Evolutionary conservation across 1,284 basidiomycete species (phyloP).

Genomic region (Macrocybe sp.): DNA sequence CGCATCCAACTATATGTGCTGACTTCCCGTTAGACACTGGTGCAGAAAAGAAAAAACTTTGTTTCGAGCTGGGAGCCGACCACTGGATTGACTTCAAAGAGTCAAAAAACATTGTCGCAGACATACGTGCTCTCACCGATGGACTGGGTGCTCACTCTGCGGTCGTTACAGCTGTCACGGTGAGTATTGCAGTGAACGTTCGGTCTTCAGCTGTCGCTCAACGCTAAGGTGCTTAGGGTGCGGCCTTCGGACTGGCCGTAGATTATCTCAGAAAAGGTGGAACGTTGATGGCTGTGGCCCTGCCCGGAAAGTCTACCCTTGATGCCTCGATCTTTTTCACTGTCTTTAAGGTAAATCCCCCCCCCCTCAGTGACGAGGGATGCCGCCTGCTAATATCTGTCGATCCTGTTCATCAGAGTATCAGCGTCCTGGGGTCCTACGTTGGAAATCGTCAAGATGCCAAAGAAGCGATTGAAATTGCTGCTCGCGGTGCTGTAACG

Average conservation of each 20-base stretch:
- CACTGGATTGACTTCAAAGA: constrained; percentile 79
- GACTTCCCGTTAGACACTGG: constrained; percentile 49
- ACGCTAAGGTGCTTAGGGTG: constrained; percentile 24
- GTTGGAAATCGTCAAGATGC: constrained; percentile 76
- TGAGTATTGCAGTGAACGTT: constrained; percentile 14
- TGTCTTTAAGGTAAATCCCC: constrained; percentile 46
- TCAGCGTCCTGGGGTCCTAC: constrained; percentile 70
- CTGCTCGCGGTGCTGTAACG: constrained; percentile 63
- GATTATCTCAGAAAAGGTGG: constrained; percentile 64
- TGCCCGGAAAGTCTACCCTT: constrained; percentile 58
- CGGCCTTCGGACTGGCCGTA: constrained; percentile 68
- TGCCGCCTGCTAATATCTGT: not conserved
- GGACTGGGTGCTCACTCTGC: constrained; percentile 75
- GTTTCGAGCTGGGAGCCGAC: constrained; percentile 68
- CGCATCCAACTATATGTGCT: not conserved
- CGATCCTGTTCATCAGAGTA: constrained; percentile 28
- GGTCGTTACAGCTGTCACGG: constrained; percentile 59
- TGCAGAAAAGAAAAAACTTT: constrained; percentile 69
- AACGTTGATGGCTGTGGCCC: constrained; percentile 70
- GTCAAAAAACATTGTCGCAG: constrained; percentile 54
- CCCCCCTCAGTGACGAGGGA: not conserved
- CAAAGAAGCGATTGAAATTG: constrained; percentile 68
- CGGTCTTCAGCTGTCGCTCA: not conserved
- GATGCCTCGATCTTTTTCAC: constrained; percentile 74
- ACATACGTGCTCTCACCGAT: constrained; percentile 60